These are phyloP conservation scores for Saccharomyces mikatae DNA, from an alignment of 805 yeast species.

Conservation along the genomic window DNA sequence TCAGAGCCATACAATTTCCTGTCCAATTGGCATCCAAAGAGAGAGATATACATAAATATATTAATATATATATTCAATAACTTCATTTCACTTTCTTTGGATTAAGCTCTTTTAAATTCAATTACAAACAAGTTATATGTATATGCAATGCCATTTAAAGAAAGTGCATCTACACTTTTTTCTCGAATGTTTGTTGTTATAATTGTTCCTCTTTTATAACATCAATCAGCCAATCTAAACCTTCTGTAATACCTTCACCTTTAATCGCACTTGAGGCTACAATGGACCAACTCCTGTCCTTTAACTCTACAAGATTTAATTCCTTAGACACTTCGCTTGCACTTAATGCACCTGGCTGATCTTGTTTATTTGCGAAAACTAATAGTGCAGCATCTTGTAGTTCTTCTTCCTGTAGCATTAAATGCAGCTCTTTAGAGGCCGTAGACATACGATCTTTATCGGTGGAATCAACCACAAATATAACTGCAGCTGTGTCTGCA, in stretches of 20 bases:
- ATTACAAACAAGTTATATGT: neutral
- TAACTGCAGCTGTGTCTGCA: conserved; percentile 90
- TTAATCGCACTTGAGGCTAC: conserved; percentile 92
- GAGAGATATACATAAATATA: neutral
- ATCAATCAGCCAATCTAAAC: conserved; percentile 93
- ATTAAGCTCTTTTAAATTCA: neutral
- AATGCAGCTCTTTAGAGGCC: conserved; percentile 77
- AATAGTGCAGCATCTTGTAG: conserved; percentile 77
- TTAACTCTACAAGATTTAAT: conserved; percentile 71
- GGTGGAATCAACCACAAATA: conserved; percentile 92
- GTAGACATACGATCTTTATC: conserved; percentile 85
- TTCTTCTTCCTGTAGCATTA: conserved; percentile 90
- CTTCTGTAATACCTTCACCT: conserved; percentile 93
- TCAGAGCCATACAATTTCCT: neutral
- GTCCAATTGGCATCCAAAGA: neutral
- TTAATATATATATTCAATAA: neutral
- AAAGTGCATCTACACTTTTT: neutral
- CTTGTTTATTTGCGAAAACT: conserved; percentile 94
- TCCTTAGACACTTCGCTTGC: conserved; percentile 91
- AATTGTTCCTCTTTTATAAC: conserved; percentile 91
- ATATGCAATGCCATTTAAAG: neutral
- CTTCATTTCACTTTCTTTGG: neutral
- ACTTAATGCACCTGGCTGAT: conserved; percentile 85
- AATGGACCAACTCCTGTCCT: conserved; percentile 95
- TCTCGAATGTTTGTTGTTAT: conserved; percentile 23